phyloP scores from a whole-genome alignment of 2,329 filamentous ascomycete genomes.

The Fusarium nygamai region DNA sequence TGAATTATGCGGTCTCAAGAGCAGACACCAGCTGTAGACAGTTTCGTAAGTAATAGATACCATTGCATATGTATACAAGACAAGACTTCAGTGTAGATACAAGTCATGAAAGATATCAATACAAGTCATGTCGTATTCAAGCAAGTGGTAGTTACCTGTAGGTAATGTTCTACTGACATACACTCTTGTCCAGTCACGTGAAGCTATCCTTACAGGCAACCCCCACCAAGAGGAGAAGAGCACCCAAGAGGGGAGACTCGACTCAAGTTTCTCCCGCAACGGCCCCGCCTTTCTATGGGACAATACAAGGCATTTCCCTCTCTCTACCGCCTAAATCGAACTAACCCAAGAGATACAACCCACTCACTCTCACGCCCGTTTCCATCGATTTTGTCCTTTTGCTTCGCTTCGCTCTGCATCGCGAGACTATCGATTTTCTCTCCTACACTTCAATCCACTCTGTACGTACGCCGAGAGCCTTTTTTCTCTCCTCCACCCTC shows the following conservation, averaged over 20 bases:
- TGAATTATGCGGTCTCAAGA: neutral
- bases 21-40: neutral
- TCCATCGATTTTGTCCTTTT: constrained; percentile 36
- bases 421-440: constrained; percentile 30
- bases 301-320: constrained; percentile 19
- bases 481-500: neutral
- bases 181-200: constrained; percentile 46
- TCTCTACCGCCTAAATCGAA: constrained; percentile 37
- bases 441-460: constrained; percentile 17
- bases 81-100: neutral
- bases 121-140: neutral
- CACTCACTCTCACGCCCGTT: constrained; percentile 32
- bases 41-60: neutral
- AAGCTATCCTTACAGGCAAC: constrained; percentile 43
- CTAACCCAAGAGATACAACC: constrained; percentile 25
- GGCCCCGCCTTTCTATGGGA: constrained; percentile 43
- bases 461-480: constrained; percentile 29
- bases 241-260: constrained; percentile 34
- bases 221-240: constrained; percentile 43
- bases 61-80: neutral
- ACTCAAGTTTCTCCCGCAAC: constrained; percentile 46
- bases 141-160: neutral
- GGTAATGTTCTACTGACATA: constrained; percentile 25
- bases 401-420: constrained; percentile 35
- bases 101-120: neutral